Base-by-base conservation (phyloP, 768 basidiomycete genomes). In the Cubamyces sp. region DNA sequence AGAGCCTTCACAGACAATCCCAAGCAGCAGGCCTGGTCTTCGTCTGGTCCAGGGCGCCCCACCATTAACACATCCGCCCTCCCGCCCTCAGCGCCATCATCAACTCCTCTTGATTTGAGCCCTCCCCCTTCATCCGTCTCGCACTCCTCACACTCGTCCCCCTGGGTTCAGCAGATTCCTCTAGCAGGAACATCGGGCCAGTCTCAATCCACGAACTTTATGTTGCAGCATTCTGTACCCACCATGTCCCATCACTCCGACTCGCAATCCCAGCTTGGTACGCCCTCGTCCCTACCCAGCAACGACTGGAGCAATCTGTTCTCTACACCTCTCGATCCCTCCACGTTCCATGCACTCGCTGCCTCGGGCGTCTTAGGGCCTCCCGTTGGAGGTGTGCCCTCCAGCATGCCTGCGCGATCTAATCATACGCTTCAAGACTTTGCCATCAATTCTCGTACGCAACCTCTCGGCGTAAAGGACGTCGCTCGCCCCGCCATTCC, bases 241-340 rank as follows among this genome's bases (percentile, higher is more conserved):
- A 57, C 64, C 61, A 50, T 66, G 64, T 37, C 60, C 57, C 59
- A 62, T 57, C 60, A 64, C 58, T 51, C 55, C 61, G 70, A 71
- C 52, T 52, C 19, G 25, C 59, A 66, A 40, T 57, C 61, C 57
- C 62, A 75, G 62, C 64, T 68, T 50, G 68, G 62, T 66, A 42
- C 69, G 41, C 39, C 67, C 26, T 66, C 68, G 54, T 57, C 68
- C 23, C 43, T 61, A 66, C 75, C 62, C 75, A 67, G 60, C 56
- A 71, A 71, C n/a, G 79, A 81, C 37, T 91, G 89, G 89, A 75
- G 73, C 25, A 75, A 78, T 65, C 54, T 88, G 19, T 88, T 88
- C 72, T 77, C 87, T n/a, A 71, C 82, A 3, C 84, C 90, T 2
- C 76, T 90, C 52, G 81, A 87, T 62, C 84, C 87, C 6, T 71